phyloP scores from a whole-genome alignment of 2,329 filamentous ascomycete species.

The Paracamarosporium sp. region DNA sequence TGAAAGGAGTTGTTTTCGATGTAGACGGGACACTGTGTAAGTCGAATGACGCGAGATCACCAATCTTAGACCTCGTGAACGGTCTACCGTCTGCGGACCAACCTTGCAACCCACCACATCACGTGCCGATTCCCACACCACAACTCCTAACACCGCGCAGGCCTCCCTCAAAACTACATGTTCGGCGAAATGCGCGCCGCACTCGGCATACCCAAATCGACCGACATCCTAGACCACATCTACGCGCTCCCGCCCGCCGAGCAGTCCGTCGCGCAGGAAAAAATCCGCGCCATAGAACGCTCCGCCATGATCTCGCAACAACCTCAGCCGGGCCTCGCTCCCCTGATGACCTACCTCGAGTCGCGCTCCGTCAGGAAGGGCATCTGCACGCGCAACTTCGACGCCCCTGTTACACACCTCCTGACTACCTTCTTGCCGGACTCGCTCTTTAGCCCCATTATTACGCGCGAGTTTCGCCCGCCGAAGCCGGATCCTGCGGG shows the following conservation, averaged over 20 bases:
- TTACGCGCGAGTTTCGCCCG: conserved; percentile 82
- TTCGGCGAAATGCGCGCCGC: conserved; percentile 83
- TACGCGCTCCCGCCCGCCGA: conserved; percentile 70
- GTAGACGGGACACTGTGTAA: conserved; percentile 93
- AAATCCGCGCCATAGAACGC: conserved; percentile 81
- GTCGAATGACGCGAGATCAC: no score
- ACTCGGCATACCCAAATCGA: conserved; percentile 72
- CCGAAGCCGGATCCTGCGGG: conserved; percentile 90
- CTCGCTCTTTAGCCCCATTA: conserved; percentile 73
- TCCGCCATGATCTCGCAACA: conserved; percentile 79
- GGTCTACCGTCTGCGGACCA: no score
- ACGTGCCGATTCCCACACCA: not conserved
- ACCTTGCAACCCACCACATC: not conserved
- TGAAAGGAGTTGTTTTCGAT: conserved; percentile 79
- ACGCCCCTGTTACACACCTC: conserved; percentile 73
- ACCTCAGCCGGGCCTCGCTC: conserved; percentile 79
- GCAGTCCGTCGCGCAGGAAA: conserved; percentile 71
- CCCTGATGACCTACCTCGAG: conserved; percentile 85
- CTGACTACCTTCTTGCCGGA: conserved; percentile 73
- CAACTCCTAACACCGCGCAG: conserved; percentile 47
- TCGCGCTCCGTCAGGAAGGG: conserved; percentile 71
- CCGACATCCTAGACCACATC: conserved; percentile 91
- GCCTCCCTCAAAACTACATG: conserved; percentile 94
- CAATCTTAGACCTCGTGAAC: no score
- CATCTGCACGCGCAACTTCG: conserved; percentile 95